Evolutionary conservation across 2,329 filamentous ascomycete genomes (phyloP), one percentile per base, ranked within the genome.

Genomic region (Calonectria pseudoreteaudii): DNA sequence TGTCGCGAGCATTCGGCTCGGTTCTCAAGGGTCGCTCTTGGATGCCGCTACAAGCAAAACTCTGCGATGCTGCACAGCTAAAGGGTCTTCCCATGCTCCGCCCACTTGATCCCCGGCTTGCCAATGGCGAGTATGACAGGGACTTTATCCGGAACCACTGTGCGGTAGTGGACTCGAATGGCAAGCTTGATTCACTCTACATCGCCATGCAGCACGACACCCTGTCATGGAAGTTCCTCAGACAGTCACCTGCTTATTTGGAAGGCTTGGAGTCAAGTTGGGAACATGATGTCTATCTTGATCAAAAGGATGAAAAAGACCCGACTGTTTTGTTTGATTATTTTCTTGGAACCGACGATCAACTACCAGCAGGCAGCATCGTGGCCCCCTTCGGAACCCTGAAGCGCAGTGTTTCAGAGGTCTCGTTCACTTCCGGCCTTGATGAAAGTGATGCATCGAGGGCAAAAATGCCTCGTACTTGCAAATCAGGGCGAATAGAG

Each of bases 51-150:
- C 88, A 91, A 76, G 90, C 90, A 20, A 87, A 88, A 78, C 86
- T 91, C 4, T 91, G 90, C 80, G 90, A 91, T 69, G 90, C 88
- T 28, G 86, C 88, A 73, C 86, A 85, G 18, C 85, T 91, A 16
- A 85, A 88, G 73, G 90, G 90, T 2, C 86, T 91, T 41, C 90
- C 90, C 3, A 92, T 91, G 90, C 83, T 92, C 30, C 86, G 90
- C n/a, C 87, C 87, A 36, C 84, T 91, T 18, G 88, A 89, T 11
- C 74, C 84, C 1, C 78, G 82, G 30, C 81, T 89, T n/a, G 75
- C 87, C 41, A 83, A 85, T 56, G 76, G 78, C 28, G 81, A 84
- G 26, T 91, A 88, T 76, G 86, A 91, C 77, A 81, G 86, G 58
- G 85, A 87, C 10, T 92, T 92, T 70, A 83, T 92, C 31, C 85